Percentiles rank a stretch among this genome's conserved stretches.
phyloP scores from a whole-genome alignment of 2,329 filamentous ascomycete species.

The Aspergillus bombycis region DNA sequence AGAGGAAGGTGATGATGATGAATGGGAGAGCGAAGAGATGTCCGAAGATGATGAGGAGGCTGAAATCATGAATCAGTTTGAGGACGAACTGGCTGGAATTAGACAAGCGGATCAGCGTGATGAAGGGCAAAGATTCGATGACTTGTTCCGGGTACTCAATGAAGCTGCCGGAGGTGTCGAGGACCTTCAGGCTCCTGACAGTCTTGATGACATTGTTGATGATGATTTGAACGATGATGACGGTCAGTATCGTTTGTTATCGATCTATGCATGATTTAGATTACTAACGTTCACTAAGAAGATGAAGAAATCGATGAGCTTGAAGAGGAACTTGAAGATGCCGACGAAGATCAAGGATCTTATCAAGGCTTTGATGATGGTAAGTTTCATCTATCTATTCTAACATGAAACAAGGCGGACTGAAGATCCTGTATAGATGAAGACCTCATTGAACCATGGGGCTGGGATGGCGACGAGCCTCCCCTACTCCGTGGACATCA shows the following conservation, averaged over 20 bases:
- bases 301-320: constrained; percentile 57
- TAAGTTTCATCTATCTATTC: constrained; percentile 9
- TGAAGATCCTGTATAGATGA: constrained; percentile 39
- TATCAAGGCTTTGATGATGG: constrained; percentile 43
- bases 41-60: constrained; percentile 51
- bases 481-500: constrained; percentile 46
- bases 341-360: constrained; percentile 48
- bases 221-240: constrained; percentile 63
- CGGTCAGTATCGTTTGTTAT: constrained; percentile 41
- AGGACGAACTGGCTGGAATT: constrained; percentile 46
- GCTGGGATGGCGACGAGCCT: constrained; percentile 59
- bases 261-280: background rate
- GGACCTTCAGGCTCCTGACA: constrained; percentile 45
- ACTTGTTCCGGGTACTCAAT: constrained; percentile 49
- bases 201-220: constrained; percentile 52
- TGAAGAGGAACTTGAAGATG: constrained; percentile 50
- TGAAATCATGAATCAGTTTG: constrained; percentile 48
- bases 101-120: constrained; percentile 45
- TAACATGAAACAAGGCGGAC: constrained; percentile 19
- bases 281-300: constrained; percentile 51
- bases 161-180: constrained; percentile 47
- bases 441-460: constrained; percentile 50
- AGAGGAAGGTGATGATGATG: constrained; percentile 51
- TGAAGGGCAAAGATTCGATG: constrained; percentile 48
- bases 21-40: constrained; percentile 55